phyloP scores from a whole-genome alignment of 129 eudicot species.

The Escallonia herrerae region DNA sequence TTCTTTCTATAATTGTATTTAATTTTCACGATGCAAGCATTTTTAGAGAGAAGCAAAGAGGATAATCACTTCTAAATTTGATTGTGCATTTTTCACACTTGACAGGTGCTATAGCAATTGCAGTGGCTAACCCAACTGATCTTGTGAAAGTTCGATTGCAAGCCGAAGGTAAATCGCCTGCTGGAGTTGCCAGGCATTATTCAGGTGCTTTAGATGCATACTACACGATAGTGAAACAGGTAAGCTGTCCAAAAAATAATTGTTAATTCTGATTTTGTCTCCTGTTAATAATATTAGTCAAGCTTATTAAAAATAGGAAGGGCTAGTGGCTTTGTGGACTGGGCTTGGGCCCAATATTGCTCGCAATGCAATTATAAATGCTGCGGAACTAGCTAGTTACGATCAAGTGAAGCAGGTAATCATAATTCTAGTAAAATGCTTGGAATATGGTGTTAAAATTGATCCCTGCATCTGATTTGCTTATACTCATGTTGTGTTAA shows the following conservation, averaged over 20 bases:
- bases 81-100: slow-evolving; percentile 5
- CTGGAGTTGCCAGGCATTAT: slow-evolving; percentile 77
- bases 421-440: slow-evolving; percentile 1
- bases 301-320: slow-evolving; percentile 51
- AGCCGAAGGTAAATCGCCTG: slow-evolving; percentile 83
- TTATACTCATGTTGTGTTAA: slow-evolving; percentile 13
- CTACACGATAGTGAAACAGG: slow-evolving; percentile 70
- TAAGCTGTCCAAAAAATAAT: not conserved
- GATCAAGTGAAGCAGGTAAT: slow-evolving; percentile 90
- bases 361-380: slow-evolving; percentile 86
- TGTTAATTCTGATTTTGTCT: slow-evolving; percentile 7
- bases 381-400: slow-evolving; percentile 96
- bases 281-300: not conserved
- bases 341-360: slow-evolving; percentile 96
- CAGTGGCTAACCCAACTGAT: slow-evolving; percentile 92
- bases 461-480: not conserved
- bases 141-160: slow-evolving; percentile 95
- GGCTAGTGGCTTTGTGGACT: slow-evolving; percentile 80
- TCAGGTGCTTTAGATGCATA: slow-evolving; percentile 81
- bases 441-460: not conserved
- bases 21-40: not conserved
- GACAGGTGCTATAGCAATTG: slow-evolving; percentile 88
- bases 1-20: not conserved
- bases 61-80: not conserved
- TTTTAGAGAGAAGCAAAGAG: not conserved